Evolutionary conservation across 148 eudicot species (phyloP), one percentile per base, ranked within the genome.

Genomic region (Dysphania ambrosioides): DNA sequence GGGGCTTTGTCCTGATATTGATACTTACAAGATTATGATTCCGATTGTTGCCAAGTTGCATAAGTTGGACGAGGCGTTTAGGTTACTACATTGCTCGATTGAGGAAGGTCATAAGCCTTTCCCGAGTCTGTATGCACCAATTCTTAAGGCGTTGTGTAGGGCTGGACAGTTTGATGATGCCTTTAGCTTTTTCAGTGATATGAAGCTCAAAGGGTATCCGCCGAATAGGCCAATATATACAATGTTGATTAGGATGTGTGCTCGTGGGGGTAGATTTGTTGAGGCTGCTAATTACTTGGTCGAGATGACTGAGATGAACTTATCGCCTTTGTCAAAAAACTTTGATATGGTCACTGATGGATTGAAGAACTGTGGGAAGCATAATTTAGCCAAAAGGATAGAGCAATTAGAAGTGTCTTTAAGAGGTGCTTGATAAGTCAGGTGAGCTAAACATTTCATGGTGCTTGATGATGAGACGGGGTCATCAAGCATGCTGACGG

Each of bases 301-400:
- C 79, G 98, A 95, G 85, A 95, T 95, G 98, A 88, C 97, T 11
- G 97, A 92, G 88, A 68, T 88, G 24, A 83, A 80, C 71, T 80
- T 95, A 65, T 61, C 76, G 41, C 98, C 98, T 49, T 76, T 88
- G 88, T 85, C 97, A 1, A 82, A 78, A 66, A 87, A 84, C 72
- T 95, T 95, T 81, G 98, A 92, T 82, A 88, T 92, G 97, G 96
- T 95, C 44, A 90, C 96, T 66, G 98, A 95, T 84, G 98, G 98
- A 15, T 86, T 95, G 79, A 95, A 88, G 89, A 86, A 92, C 44
- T 83, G 89, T 74, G 98, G 98, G 83, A 88, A 95, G 80, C 98
- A 90, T 80, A 96, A 95, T 66, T 78, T 95, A 71, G 98, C 97
- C 76, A 82, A 85, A 86, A 84, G 86, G 79, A 90, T 95, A 18